Evolutionary conservation across 345 rosid species (phyloP), one percentile per base, ranked within the genome.

Genomic region (Moricandia arvensis): DNA sequence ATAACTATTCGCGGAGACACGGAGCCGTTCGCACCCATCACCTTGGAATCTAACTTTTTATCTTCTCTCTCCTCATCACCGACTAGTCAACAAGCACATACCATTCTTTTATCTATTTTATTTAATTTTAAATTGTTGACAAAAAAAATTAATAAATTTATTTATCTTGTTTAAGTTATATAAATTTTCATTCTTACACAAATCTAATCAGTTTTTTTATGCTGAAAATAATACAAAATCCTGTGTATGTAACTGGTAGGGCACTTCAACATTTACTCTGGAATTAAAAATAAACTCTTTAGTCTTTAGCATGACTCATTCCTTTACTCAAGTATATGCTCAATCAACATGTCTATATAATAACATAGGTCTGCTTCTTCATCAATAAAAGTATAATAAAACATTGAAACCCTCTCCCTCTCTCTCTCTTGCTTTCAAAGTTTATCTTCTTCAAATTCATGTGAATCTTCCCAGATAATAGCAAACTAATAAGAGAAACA

Each of bases 221-320:
- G 24, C 24, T 21, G 24, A 21, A 21, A 29, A 29, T 29, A 29
- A 29, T 29, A 29, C 31, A 29, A 29, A 29, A 29, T 29, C 17
- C 33, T 45, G 16, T 57, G 24, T 15, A 59, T 68, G 62, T 67
- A 67, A 5, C 15, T 47, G 12, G 49, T 33, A 43, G 35, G 33
- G 30, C 33, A 57, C 15, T 11, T 24, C 0, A 66, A 53, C 71
- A 59, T 12, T 75, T 43, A 37, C 37, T 38, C 69, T 62, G 51
- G 17, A 54, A 62, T 38, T 54, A 53, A 69, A 11, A 59, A 24
- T 34, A 35, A 61, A 61, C 5, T 5, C n/a, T 21, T 9, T 24
- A 61, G 21, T 7, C 9, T 10, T 2, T 21, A 60, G 31, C 79
- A 53, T 76, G 80, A 63, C 75, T 58, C 69, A 75, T 75, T 62